phyloP scores from a whole-genome alignment of 495 filamentous ascomycete species.

The Venustampulla echinocandica region DNA sequence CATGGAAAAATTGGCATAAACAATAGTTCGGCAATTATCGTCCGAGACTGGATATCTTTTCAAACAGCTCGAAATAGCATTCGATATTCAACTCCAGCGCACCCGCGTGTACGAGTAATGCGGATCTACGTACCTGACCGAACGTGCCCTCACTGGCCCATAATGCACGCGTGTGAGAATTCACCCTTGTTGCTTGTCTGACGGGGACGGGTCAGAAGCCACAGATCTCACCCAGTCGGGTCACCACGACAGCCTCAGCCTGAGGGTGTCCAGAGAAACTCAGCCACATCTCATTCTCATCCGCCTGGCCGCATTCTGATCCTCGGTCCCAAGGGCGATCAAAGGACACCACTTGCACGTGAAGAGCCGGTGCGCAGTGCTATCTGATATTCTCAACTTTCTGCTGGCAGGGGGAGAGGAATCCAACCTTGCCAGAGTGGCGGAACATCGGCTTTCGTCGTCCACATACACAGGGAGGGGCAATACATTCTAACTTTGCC shows the following conservation, averaged over 20 bases:
- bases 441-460: neutral
- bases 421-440: neutral
- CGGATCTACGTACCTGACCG: neutral
- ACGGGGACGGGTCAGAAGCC: too few species aligned
- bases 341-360: neutral
- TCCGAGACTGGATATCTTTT: slow-evolving; percentile 2
- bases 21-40: slow-evolving; percentile 2
- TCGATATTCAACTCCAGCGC: slow-evolving; percentile 3
- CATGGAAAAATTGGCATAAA: slow-evolving; percentile 5
- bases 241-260: neutral
- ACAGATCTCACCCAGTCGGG: neutral
- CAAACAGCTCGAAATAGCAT: slow-evolving; percentile 19
- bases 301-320: slow-evolving; percentile 6
- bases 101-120: neutral
- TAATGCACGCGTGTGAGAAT: too few species aligned
- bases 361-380: too few species aligned
- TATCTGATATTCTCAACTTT: too few species aligned
- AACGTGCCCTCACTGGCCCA: too few species aligned
- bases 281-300: neutral
- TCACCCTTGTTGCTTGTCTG: too few species aligned
- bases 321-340: neutral
- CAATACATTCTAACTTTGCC: slow-evolving; percentile 2
- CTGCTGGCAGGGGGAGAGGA: too few species aligned
- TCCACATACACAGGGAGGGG: slow-evolving; percentile 8
- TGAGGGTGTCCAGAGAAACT: neutral